Evolutionary conservation across 257 asterid genomes (phyloP), one percentile per base, ranked within the genome.

Genomic region (Euphrasia confusa): DNA sequence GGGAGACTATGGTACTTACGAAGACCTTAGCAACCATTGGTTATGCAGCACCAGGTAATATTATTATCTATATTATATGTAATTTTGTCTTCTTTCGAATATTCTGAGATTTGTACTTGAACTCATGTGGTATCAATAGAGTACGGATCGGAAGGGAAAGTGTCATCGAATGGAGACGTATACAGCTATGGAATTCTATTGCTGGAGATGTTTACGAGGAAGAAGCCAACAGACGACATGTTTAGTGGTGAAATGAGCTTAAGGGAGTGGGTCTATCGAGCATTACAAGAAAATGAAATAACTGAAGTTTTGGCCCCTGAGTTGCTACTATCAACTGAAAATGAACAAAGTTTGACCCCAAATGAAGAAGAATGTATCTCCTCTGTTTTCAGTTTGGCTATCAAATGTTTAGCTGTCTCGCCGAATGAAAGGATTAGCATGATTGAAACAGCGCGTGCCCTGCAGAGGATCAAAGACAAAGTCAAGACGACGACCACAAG

Each of bases 1-100:
- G 68, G 4, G 72, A 74, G 72, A 54, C 12, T 24, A 48, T 54
- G 52, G 35, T 52, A 59, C 78, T 52, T 55, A 74, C 78, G 4
- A 58, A 70, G 48, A 65, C 75, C 17, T 39, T 74, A 15, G 79
- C 59, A 8, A 54, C 59, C 27, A 52, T 52, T 7, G 58, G 58
- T 15, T 52, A 52, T 27, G 30, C 30, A 15, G 58, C 58, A 17
- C 58, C 59, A 54, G 59, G 59, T 54, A 35, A 35, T 35, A 35
- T 7, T 3, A 21, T 21, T 21, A 21, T 21, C 24, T 3, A 21
- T 21, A 21, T 30, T 21, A 21, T 21, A 21, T 21, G 24, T 21
- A 21, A 53, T 10, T 53, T 53, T 53, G 5, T 48, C 2, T n/a
- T n/a, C 1, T 48, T 48, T 12, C 49, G 3, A 2, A 10, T 11